Evolutionary conservation across 345 rosid species (phyloP).

Genomic region (Salix caprea): DNA sequence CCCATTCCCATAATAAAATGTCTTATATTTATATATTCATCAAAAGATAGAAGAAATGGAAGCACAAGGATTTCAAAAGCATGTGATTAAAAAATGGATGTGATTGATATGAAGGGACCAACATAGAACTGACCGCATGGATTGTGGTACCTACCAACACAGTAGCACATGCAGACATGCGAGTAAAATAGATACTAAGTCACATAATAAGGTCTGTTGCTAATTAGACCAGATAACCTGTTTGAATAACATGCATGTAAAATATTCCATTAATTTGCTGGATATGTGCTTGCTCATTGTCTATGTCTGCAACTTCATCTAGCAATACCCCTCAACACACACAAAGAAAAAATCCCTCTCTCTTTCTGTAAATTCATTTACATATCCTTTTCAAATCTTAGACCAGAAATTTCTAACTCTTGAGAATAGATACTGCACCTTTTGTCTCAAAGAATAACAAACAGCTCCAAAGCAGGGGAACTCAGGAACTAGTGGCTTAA

Average conservation of each 20-base stretch:
- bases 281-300: not conserved
- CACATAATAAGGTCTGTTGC: not conserved
- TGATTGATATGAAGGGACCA: not conserved
- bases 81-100: not conserved
- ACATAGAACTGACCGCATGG: not conserved
- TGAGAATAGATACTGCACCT: slow-evolving; percentile 42
- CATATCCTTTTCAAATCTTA: not conserved
- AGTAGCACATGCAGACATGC: too few relatives aligned
- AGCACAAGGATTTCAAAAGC: not conserved
- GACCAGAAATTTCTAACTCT: slow-evolving; percentile 4
- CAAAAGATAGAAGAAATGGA: not conserved
- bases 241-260: not conserved
- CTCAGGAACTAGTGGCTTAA: slow-evolving; percentile 87
- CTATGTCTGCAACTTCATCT: slow-evolving; percentile 8
- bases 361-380: not conserved
- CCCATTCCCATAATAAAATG: not conserved
- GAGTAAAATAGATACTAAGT: not conserved
- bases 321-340: not conserved
- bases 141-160: too few relatives aligned
- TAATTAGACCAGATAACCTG: not conserved
- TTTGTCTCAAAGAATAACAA: slow-evolving; percentile 77
- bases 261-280: not conserved
- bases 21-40: not conserved
- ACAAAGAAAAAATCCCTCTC: not conserved
- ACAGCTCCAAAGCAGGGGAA: slow-evolving; percentile 99